Base-by-base conservation (phyloP, 73 alveolate genomes). In the Blepharisma stoltei region DNA sequence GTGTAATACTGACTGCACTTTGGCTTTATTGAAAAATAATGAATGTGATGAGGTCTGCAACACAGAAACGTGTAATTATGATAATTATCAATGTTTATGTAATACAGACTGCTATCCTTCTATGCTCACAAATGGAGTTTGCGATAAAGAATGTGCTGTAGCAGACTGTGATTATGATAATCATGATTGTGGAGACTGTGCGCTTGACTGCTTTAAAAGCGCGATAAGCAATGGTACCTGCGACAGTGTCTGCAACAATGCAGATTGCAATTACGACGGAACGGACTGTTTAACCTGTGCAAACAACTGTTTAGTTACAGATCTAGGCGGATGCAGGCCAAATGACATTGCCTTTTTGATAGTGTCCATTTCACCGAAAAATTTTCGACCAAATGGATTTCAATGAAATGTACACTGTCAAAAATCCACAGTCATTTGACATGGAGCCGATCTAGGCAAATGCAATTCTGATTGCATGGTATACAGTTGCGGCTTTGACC, bases 401-500 rank as follows among this genome's bases (percentile, higher is more conserved):
- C n/a, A n/a, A n/a, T n/a, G n/a, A n/a, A n/a, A n/a, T n/a, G n/a
- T n/a, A n/a, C n/a, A n/a, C n/a, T n/a, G n/a, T n/a, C n/a, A n/a
- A n/a, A n/a, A n/a, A n/a, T n/a, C n/a, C n/a, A n/a, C n/a, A n/a
- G n/a, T n/a, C n/a, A n/a, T n/a, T n/a, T n/a, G n/a, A n/a, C n/a
- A n/a, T n/a, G n/a, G n/a, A n/a, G n/a, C n/a, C n/a, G 18, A 38
- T 8, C 49, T 20, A 14, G 38, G 73, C 49, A 25, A 9, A 18
- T 60, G 73, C 73, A 25, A 60, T 60, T 60, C 14, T 18, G 45
- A 25, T 9, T 60, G 73, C 45, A n/a, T 18, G 11, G 73, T 60
- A 8, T n/a, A 14, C 2, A 38, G 23, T 2, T 60, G 73, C 5
- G 14, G 14, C 14, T 60, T 14, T 60, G 46, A 60, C 5, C 23